Conservation (phyloP, 306 rosid genomes). For the Gastrolobium villosum region DNA sequence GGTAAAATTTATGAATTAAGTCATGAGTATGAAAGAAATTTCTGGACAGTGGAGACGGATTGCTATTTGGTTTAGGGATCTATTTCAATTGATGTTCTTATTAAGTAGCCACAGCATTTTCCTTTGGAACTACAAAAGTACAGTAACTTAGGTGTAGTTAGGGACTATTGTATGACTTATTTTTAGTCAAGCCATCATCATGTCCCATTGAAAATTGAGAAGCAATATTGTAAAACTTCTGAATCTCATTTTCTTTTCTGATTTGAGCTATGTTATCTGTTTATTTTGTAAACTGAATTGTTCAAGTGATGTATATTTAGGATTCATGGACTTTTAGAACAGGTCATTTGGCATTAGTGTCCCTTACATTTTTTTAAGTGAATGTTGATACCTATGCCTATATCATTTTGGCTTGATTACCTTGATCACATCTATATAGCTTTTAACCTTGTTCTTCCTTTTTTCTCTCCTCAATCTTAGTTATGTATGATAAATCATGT, state of each 20-base stretch:
- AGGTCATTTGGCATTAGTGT: too few relatives aligned
- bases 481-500: constrained; percentile 11
- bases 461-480: not conserved
- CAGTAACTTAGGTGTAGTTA: not conserved
- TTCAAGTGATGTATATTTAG: not conserved
- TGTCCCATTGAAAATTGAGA: not conserved
- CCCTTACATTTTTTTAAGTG: not conserved
- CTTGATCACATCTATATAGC: not conserved
- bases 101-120: too few relatives aligned
- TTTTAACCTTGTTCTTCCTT: not conserved
- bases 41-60: not conserved
- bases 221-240: not conserved
- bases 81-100: not conserved
- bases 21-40: not conserved
- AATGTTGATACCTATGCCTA: not conserved
- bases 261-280: too few relatives aligned
- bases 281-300: too few relatives aligned
- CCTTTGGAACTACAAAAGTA: not conserved
- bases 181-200: not conserved
- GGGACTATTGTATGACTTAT: not conserved
- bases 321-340: not conserved
- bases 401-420: not conserved
- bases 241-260: not conserved
- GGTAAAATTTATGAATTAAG: not conserved
- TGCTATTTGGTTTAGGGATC: not conserved